A percentile compares a stretch with the other conserved stretches of the same genome.
phyloP scores from a whole-genome alignment of 345 rosid species.

The Salix purpurea region DNA sequence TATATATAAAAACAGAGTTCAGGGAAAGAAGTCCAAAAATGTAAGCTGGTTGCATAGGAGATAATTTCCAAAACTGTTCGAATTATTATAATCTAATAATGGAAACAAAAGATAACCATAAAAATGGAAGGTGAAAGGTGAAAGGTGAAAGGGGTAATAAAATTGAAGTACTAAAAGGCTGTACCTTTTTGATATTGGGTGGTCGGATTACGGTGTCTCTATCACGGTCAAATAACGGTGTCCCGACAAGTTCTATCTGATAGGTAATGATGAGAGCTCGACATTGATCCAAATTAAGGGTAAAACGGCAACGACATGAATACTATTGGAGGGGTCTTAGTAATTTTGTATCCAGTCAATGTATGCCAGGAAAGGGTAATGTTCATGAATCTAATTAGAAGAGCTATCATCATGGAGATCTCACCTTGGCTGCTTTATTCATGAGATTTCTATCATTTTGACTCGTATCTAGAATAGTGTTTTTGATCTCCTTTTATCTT shows the following conservation, averaged over 20 bases:
- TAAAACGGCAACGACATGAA: slow-evolving; percentile 13
- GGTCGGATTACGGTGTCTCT: not conserved
- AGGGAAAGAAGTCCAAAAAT: no score
- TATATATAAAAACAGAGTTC: no score
- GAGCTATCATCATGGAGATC: not conserved
- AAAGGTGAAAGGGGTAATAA: not conserved
- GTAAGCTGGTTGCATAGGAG: no score
- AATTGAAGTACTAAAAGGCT: not conserved
- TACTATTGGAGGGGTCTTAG: not conserved
- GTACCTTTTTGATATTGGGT: not conserved
- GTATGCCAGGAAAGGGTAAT: not conserved
- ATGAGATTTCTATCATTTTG: not conserved
- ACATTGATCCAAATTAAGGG: not conserved
- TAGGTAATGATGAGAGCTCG: slow-evolving; percentile 2
- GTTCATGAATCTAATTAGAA: slow-evolving; percentile 20
- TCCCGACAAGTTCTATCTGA: slow-evolving; percentile 15
- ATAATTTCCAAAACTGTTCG: no score
- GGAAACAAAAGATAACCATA: not conserved
- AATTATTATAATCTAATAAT: no score
- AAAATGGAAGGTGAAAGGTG: not conserved
- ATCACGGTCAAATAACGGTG: slow-evolving; percentile 12
- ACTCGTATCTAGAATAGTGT: not conserved
- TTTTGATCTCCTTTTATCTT: no score
- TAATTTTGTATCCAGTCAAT: not conserved
- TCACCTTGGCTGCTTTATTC: not conserved